phyloP scores from a whole-genome alignment of 2,329 filamentous ascomycete genomes.

The Alternaria ethzedia region DNA sequence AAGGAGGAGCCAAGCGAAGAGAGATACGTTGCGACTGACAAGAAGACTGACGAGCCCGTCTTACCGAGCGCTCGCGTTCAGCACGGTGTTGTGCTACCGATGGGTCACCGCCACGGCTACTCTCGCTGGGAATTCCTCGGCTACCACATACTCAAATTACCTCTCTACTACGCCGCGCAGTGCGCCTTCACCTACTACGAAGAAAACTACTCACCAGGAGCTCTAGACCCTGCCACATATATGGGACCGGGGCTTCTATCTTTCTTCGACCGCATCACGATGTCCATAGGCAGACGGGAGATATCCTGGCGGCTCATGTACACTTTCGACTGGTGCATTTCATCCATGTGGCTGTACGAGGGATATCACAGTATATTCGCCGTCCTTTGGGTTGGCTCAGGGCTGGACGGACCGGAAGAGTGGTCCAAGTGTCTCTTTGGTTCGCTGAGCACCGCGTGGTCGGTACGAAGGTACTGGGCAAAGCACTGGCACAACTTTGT shows the following conservation, averaged over 20 bases:
- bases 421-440: slow-evolving; percentile 23
- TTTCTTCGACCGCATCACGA: slow-evolving; percentile 13
- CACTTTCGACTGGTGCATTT: slow-evolving; percentile 16
- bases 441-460: slow-evolving; percentile 1
- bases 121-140: slow-evolving; percentile 3
- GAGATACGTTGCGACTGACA: not conserved
- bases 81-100: not conserved
- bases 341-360: slow-evolving; percentile 21
- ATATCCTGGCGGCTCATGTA: slow-evolving; percentile 5
- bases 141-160: slow-evolving; percentile 1
- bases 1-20: not conserved
- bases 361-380: slow-evolving; percentile 18
- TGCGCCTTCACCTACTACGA: not conserved
- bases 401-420: slow-evolving; percentile 9
- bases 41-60: slow-evolving; percentile 5
- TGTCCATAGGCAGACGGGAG: slow-evolving; percentile 1
- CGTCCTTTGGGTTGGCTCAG: slow-evolving; percentile 9
- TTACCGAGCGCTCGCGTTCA: not conserved
- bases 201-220: not conserved
- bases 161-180: not conserved
- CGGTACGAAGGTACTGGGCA: slow-evolving; percentile 25
- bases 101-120: not conserved
- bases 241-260: not conserved
- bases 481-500: slow-evolving; percentile 32
- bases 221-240: not conserved